These are phyloP conservation scores for Fraxinus sp. DNA, from an alignment of 305 asterid genomes.

Conservation along the genomic window DNA sequence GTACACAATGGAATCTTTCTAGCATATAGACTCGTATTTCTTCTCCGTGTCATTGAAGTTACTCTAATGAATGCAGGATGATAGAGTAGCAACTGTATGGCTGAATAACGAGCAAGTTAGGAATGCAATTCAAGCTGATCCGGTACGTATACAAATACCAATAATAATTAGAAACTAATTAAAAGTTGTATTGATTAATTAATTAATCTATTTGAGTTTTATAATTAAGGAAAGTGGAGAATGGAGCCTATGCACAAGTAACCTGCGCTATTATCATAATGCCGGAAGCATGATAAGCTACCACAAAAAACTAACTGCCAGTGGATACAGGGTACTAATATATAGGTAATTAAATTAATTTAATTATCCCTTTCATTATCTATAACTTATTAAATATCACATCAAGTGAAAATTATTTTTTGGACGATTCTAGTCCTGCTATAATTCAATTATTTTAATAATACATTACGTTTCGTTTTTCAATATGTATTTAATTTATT, in stretches of 20 bases:
- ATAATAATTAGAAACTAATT: background rate
- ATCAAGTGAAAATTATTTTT: too few species aligned
- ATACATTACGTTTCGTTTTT: too few species aligned
- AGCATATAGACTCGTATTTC: background rate
- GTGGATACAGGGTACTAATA: slow-evolving; percentile 53
- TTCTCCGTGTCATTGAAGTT: background rate
- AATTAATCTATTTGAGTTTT: background rate
- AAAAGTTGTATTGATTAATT: background rate
- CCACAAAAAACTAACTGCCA: slow-evolving; percentile 47
- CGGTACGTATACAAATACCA: slow-evolving; percentile 26
- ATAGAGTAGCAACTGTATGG: slow-evolving; percentile 50
- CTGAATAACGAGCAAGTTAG: slow-evolving; percentile 49
- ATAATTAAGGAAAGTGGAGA: slow-evolving; percentile 42
- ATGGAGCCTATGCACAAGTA: slow-evolving; percentile 40
- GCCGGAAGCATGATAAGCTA: slow-evolving; percentile 58
- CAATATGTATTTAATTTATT: too few species aligned
- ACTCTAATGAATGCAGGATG: slow-evolving; percentile 39
- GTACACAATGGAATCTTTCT: background rate
- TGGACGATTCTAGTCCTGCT: too few species aligned
- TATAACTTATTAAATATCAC: too few species aligned
- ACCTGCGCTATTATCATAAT: slow-evolving; percentile 31
- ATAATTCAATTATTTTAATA: too few species aligned
- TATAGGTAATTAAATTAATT: slow-evolving; percentile 35
- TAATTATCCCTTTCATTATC: background rate
- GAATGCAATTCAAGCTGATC: slow-evolving; percentile 50